phyloP scores from a whole-genome alignment of 2,329 filamentous ascomycete genomes.

The Cladophialophora bantiana region DNA sequence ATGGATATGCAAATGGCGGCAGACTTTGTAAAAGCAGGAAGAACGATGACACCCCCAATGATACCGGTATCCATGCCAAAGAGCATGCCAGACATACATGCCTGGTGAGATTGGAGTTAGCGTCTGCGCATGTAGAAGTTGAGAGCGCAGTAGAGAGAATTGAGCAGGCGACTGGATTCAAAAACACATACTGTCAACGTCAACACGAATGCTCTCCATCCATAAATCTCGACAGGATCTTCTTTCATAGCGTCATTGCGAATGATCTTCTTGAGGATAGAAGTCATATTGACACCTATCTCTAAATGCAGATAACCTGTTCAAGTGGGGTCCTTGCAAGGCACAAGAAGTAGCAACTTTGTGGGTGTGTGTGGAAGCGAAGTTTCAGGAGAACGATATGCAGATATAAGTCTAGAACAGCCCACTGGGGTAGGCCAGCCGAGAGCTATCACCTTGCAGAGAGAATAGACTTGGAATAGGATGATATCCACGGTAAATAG shows the following conservation, averaged over 20 bases:
- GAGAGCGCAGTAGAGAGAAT: background rate
- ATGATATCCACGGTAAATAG: background rate
- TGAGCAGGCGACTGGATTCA: background rate
- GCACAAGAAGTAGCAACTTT: background rate
- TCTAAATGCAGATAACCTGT: background rate
- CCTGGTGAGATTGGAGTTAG: conserved; percentile 41
- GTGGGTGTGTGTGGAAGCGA: background rate
- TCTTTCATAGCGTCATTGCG: conserved; percentile 74
- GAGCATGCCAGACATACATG: conserved; percentile 73
- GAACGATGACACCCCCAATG: conserved; percentile 62
- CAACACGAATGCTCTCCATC: conserved; percentile 70
- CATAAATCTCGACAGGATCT: conserved; percentile 72
- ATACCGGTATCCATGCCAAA: conserved; percentile 72
- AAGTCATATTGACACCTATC: conserved; percentile 1
- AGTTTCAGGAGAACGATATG: background rate
- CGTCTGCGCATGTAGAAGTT: background rate
- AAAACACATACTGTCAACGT: conserved; percentile 46
- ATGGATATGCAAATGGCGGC: background rate
- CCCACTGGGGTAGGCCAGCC: background rate
- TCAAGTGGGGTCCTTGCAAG: background rate
- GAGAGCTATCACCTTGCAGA: background rate
- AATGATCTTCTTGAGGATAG: conserved; percentile 63
- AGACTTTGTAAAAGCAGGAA: conserved; percentile 25
- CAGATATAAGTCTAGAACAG: background rate
- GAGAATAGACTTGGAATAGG: background rate